Percentiles rank a stretch among this genome's conserved stretches.
These are phyloP conservation scores for Auricularia auricula-judae DNA, from an alignment of 768 basidiomycete genomes.

Conservation along the genomic window DNA sequence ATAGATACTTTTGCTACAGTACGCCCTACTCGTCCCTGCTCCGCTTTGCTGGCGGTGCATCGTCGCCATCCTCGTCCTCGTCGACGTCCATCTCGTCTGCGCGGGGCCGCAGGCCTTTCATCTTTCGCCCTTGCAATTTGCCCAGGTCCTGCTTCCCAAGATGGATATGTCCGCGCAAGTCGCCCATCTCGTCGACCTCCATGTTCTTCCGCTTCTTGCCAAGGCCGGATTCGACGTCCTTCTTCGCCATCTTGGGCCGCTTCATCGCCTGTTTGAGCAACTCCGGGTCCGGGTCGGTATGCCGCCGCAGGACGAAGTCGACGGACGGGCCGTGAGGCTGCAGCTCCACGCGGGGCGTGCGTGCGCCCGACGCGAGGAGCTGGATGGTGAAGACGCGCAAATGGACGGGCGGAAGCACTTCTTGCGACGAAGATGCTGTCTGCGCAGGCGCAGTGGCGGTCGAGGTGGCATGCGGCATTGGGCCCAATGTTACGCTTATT, in stretches of 20 bases:
- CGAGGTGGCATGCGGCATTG: conserved; percentile 46
- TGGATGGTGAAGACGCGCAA: conserved; percentile 76
- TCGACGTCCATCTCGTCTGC: conserved; percentile 14
- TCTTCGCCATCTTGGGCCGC: conserved; percentile 80
- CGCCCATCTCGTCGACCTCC: conserved; percentile 97
- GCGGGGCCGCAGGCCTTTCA: conserved; percentile 76
- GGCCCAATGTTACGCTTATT: conserved; percentile 68
- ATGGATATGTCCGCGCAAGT: conserved; percentile 83
- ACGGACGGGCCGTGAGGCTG: conserved; percentile 86
- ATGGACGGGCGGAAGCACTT: conserved; percentile 68
- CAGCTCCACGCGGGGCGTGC: conserved; percentile 72
- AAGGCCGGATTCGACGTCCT: conserved; percentile 71
- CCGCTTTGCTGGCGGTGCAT: background rate
- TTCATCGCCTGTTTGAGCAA: conserved; percentile 71
- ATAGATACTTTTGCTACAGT: no score
- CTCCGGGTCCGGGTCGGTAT: conserved; percentile 66
- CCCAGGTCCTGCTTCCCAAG: conserved; percentile 79
- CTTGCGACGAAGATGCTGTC: conserved; percentile 8
- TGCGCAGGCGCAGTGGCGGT: conserved; percentile 23
- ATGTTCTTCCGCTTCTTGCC: conserved; percentile 93
- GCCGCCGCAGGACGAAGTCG: conserved; percentile 69
- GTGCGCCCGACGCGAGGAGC: conserved; percentile 64
- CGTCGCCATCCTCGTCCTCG: background rate
- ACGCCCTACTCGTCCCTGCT: background rate
- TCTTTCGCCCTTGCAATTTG: conserved; percentile 85